Percentiles rank a stretch among this genome's conserved stretches.
Conservation (phyloP, 2,329 filamentous ascomycete species). For the Amylocarpus encephaloides region DNA sequence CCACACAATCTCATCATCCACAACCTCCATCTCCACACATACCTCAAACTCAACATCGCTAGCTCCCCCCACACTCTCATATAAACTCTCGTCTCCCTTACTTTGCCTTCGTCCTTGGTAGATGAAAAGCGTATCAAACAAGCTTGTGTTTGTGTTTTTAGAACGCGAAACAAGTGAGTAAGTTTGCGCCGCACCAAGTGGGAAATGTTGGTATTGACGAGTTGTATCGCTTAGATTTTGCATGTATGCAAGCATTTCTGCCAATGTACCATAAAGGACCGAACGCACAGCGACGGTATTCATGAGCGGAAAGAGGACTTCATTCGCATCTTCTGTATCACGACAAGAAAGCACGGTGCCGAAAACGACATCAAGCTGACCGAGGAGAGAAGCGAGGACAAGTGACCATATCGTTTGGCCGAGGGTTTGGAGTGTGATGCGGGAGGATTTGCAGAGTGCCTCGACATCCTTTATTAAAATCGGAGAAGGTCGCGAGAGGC, state of each 20-base stretch:
- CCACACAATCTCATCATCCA: constrained; percentile 54
- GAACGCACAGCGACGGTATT: constrained; percentile 76
- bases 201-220: constrained; percentile 68
- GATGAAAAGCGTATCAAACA: constrained; percentile 62
- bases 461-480: constrained; percentile 39
- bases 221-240: constrained; percentile 64
- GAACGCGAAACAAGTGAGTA: constrained; percentile 36
- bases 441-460: constrained; percentile 57
- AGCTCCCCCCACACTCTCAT: constrained; percentile 36
- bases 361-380: constrained; percentile 69
- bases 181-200: constrained; percentile 63
- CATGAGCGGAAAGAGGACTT: constrained; percentile 81
- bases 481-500: constrained; percentile 41
- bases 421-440: constrained; percentile 69
- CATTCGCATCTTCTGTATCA: constrained; percentile 62
- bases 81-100: constrained; percentile 14
- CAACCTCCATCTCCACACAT: constrained; percentile 71
- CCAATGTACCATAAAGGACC: constrained; percentile 61
- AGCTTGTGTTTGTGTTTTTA: constrained; percentile 29
- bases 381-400: constrained; percentile 56
- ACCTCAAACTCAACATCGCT: constrained; percentile 75
- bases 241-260: constrained; percentile 63
- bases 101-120: constrained; percentile 48
- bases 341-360: constrained; percentile 80
- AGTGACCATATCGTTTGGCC: constrained; percentile 73